Percentiles rank a stretch among this genome's conserved stretches.
phyloP scores from a whole-genome alignment of 2,329 filamentous ascomycete species.

The Neopestalotiopsis sp. region DNA sequence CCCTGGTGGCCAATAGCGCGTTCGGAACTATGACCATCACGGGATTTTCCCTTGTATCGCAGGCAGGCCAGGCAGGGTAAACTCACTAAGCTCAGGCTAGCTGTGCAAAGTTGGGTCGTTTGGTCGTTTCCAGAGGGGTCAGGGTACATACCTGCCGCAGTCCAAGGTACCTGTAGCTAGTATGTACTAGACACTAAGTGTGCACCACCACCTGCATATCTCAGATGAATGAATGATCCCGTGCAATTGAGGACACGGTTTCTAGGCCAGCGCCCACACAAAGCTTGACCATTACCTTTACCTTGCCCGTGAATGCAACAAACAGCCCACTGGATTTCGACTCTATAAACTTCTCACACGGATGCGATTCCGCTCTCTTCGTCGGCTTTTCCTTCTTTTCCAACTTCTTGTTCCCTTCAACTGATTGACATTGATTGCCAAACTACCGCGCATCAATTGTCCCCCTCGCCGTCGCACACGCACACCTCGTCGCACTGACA shows the following conservation, averaged over 20 bases:
- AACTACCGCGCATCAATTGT: background rate
- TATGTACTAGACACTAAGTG: background rate
- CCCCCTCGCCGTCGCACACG: background rate
- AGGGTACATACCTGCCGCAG: background rate
- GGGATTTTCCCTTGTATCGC: background rate
- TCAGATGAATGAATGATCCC: background rate
- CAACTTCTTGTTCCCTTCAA: background rate
- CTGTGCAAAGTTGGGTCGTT: too few relatives aligned
- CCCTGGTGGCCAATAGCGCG: conserved; percentile 14
- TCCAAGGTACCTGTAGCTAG: background rate
- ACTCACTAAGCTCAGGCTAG: background rate
- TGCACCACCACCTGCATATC: background rate
- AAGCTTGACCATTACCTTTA: conserved; percentile 8
- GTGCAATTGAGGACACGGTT: conserved; percentile 42
- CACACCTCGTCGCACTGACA: background rate
- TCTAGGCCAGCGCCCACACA: conserved; percentile 26
- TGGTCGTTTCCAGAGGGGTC: too few relatives aligned
- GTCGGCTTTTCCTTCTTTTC: conserved; percentile 4
- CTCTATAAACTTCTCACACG: background rate
- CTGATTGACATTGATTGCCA: conserved; percentile 1
- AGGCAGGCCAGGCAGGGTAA: background rate
- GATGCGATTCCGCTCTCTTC: conserved; percentile 5
- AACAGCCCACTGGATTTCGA: background rate
- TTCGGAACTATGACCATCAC: conserved; percentile 9
- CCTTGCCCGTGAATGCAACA: background rate